These are phyloP conservation scores for Helotiales sp. DNA, from an alignment of 2,329 filamentous ascomycete species.

Conservation along the genomic window DNA sequence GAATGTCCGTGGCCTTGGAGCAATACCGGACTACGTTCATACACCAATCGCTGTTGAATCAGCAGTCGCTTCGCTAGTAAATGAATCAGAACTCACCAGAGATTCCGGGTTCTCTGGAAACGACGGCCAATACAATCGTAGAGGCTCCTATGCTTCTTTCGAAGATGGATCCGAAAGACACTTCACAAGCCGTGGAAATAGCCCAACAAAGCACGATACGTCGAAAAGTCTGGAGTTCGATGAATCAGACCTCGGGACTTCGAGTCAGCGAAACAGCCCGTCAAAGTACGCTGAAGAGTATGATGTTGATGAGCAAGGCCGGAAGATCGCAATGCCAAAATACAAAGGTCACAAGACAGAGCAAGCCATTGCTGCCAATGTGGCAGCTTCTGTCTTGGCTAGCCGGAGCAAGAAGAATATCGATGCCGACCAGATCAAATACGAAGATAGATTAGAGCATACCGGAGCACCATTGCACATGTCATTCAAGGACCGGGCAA, in stretches of 20 bases:
- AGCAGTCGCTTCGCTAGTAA: slow-evolving; percentile 82
- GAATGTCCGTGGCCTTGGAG: slow-evolving; percentile 71
- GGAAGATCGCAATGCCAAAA: slow-evolving; percentile 42
- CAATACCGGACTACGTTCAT: slow-evolving; percentile 78
- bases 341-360: slow-evolving; percentile 37
- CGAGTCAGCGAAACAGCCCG: slow-evolving; percentile 38
- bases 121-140: slow-evolving; percentile 44
- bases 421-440: slow-evolving; percentile 37
- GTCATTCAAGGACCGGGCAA: slow-evolving; percentile 69
- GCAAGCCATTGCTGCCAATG: slow-evolving; percentile 39
- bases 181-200: slow-evolving; percentile 47
- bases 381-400: slow-evolving; percentile 39
- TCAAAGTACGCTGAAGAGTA: slow-evolving; percentile 41
- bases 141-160: slow-evolving; percentile 42
- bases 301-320: slow-evolving; percentile 43
- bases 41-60: slow-evolving; percentile 79
- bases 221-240: slow-evolving; percentile 27
- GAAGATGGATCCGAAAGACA: slow-evolving; percentile 44
- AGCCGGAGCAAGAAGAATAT: slow-evolving; percentile 37
- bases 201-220: slow-evolving; percentile 48
- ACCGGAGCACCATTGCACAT: slow-evolving; percentile 62
- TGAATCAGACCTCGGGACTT: slow-evolving; percentile 28
- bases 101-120: slow-evolving; percentile 56
- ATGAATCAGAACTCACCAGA: slow-evolving; percentile 75
- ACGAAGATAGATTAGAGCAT: slow-evolving; percentile 36